Evolutionary conservation across 2,329 filamentous ascomycete species (phyloP).

Genomic region (Penicillium sp.): DNA sequence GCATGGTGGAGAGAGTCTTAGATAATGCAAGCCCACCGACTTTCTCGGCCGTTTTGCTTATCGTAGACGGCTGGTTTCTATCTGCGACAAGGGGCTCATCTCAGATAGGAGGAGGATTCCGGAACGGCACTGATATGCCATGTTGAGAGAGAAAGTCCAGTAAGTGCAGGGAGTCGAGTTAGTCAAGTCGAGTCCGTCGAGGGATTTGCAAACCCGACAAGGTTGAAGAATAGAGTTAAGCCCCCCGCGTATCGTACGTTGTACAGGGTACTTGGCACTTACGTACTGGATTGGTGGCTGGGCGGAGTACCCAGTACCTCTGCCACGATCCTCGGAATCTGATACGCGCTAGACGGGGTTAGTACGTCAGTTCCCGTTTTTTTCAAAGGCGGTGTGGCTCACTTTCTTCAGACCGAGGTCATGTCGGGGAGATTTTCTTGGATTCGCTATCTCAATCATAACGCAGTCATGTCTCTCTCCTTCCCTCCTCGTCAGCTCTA

Average conservation of each 20-base stretch:
- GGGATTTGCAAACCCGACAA: background rate
- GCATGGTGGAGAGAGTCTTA: slow-evolving; percentile 6
- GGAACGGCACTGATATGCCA: no score
- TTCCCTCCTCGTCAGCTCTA: slow-evolving; percentile 66
- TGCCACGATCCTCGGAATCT: no score
- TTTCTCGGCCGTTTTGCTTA: background rate
- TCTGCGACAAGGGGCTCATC: no score
- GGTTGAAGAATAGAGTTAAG: background rate
- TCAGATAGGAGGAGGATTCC: no score
- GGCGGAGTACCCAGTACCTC: slow-evolving; percentile 2
- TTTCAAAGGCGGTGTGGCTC: slow-evolving; percentile 1
- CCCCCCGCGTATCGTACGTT: background rate
- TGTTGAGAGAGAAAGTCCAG: background rate
- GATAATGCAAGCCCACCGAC: slow-evolving; percentile 13
- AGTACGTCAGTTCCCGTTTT: background rate
- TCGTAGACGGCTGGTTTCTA: background rate
- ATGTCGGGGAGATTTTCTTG: slow-evolving; percentile 1
- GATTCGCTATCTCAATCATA: background rate
- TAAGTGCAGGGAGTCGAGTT: background rate
- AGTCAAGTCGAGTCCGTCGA: no score
- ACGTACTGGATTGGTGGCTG: background rate
- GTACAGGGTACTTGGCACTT: slow-evolving; percentile 2
- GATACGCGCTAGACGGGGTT: background rate
- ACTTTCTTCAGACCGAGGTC: slow-evolving; percentile 1
- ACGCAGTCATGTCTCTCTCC: slow-evolving; percentile 32